Conservation (phyloP, 78 protist genomes). For the Dictyostelium purpureum region DNA sequence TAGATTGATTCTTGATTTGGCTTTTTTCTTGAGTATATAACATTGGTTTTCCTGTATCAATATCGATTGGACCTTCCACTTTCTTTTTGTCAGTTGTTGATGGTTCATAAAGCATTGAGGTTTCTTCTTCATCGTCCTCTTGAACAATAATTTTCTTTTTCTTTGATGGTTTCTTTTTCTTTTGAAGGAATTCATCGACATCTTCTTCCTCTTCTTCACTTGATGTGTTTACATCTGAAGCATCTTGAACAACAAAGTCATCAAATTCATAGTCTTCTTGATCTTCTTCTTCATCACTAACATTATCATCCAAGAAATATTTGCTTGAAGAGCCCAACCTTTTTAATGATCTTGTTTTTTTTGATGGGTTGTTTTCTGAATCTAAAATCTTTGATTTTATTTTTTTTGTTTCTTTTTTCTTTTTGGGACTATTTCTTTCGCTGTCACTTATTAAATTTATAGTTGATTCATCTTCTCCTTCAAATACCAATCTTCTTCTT, state of each 20-base stretch:
- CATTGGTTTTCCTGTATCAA: neutral
- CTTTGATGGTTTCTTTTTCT: neutral
- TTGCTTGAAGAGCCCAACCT: neutral
- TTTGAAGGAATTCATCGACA: neutral
- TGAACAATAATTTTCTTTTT: neutral
- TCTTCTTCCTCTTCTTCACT: slow-evolving; percentile 1
- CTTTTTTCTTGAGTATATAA: neutral
- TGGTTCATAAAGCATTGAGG: neutral
- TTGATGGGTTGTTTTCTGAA: neutral
- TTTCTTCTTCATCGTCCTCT: neutral
- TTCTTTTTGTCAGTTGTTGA: neutral
- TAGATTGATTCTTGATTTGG: neutral
- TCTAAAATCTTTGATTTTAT: neutral
- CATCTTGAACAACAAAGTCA: slow-evolving; percentile 65
- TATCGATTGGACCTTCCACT: neutral
- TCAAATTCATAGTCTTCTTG: slow-evolving; percentile 8
- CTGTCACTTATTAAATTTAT: too few relatives aligned
- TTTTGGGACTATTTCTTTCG: too few relatives aligned
- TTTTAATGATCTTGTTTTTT: neutral
- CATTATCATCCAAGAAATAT: slow-evolving; percentile 19
- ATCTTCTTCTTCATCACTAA: slow-evolving; percentile 18
- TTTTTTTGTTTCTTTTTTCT: neutral
- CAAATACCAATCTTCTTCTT: too few relatives aligned
- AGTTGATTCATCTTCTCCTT: too few relatives aligned
- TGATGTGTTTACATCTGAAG: slow-evolving; percentile 18